phyloP scores from a whole-genome alignment of 345 rosid genomes.

The Hibiscus trionum region DNA sequence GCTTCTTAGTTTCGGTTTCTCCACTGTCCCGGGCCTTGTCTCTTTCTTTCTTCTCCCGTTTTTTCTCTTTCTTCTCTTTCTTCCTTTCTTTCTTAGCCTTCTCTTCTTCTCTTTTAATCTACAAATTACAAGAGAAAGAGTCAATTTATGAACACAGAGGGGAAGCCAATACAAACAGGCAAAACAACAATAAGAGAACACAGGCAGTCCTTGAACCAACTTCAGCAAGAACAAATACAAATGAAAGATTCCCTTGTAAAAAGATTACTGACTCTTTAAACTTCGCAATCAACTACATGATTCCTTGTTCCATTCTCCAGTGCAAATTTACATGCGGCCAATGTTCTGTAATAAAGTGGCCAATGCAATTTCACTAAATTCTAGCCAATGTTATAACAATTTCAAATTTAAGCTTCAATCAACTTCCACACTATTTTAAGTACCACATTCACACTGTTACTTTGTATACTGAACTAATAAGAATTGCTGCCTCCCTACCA shows the following conservation, averaged over 20 bases:
- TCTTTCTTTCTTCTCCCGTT: constrained; percentile 25
- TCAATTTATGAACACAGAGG: constrained; percentile 9
- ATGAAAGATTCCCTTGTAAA: neutral
- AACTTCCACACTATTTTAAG: neutral
- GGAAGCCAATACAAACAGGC: neutral
- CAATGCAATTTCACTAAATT: neutral
- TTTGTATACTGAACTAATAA: neutral
- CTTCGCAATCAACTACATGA: neutral
- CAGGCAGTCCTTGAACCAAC: neutral
- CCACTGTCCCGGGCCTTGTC: constrained; percentile 23
- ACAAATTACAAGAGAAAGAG: constrained; percentile 17
- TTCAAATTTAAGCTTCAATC: neutral
- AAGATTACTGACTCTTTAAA: neutral
- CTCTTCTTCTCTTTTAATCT: constrained; percentile 31
- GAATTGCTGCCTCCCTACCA: neutral
- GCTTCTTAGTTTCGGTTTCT: constrained; percentile 22
- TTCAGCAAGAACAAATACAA: neutral
- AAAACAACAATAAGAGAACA: neutral
- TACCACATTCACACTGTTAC: neutral
- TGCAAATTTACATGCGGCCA: neutral
- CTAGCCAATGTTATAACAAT: neutral
- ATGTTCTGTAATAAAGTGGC: neutral
- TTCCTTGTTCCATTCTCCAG: neutral
- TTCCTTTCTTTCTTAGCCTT: constrained; percentile 28
- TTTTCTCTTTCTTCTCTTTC: constrained; percentile 16